These are phyloP conservation scores for Starmera dryadoides DNA, from an alignment of 805 yeast genomes.

Conservation along the genomic window DNA sequence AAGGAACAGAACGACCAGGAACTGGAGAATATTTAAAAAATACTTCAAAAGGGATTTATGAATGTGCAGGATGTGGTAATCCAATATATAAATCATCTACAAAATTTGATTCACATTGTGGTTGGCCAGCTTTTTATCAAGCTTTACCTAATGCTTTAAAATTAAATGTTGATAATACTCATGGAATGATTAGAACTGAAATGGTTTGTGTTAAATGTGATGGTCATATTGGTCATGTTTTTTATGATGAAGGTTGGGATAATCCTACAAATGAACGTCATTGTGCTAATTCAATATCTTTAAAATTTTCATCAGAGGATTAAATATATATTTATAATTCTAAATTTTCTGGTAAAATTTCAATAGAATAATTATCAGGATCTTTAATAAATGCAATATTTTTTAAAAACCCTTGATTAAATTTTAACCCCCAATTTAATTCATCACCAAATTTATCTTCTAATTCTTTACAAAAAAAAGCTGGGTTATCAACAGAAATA, in stretches of 20 bases:
- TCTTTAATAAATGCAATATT: slow-evolving; percentile 70
- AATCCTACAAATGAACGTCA: slow-evolving; percentile 87
- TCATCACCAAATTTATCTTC: slow-evolving; percentile 37
- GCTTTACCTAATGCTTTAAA: slow-evolving; percentile 77
- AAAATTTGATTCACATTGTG: slow-evolving; percentile 88
- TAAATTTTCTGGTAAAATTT: slow-evolving; percentile 45
- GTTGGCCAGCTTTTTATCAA: slow-evolving; percentile 97
- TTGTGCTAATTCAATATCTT: slow-evolving; percentile 83
- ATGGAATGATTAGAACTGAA: slow-evolving; percentile 83
- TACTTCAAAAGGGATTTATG: slow-evolving; percentile 53
- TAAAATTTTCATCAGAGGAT: slow-evolving; percentile 45
- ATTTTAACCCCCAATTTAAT: slow-evolving; percentile 55
- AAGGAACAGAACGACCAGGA: slow-evolving; percentile 38
- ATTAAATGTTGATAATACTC: slow-evolving; percentile 48
- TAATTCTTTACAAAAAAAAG: slow-evolving; percentile 42
- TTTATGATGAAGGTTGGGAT: slow-evolving; percentile 84
- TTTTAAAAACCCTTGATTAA: slow-evolving; percentile 47
- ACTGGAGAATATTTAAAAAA: slow-evolving; percentile 36
- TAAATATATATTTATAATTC: not conserved
- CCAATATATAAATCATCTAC: slow-evolving; percentile 76
- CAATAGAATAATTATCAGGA: slow-evolving; percentile 87
- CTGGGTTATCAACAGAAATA: slow-evolving; percentile 59
- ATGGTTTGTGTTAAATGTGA: slow-evolving; percentile 86
- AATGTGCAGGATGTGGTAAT: slow-evolving; percentile 78
- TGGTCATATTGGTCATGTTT: slow-evolving; percentile 94